Conservation (phyloP, 179 eudicot genomes). For the Spergularia azorica region DNA sequence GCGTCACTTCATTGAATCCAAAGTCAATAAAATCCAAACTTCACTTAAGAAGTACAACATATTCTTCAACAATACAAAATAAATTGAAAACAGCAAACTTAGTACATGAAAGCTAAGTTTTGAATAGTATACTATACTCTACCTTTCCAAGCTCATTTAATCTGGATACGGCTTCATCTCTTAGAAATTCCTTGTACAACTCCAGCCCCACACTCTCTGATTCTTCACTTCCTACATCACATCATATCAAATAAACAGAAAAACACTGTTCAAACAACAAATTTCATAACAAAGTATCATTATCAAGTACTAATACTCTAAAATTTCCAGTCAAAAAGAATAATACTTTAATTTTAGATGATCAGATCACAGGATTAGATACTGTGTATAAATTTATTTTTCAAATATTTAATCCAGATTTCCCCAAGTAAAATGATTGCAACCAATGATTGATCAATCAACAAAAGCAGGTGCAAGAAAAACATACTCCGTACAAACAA, state of each 20-base stretch:
- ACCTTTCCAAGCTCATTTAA: conserved; percentile 84
- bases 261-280: neutral
- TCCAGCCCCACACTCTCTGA: conserved; percentile 31
- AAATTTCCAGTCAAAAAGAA: no score
- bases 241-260: neutral
- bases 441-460: conserved; percentile 8
- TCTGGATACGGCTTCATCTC: conserved; percentile 78
- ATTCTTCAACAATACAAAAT: neutral
- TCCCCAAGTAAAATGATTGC: neutral
- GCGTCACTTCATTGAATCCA: neutral
- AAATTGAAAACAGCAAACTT: neutral
- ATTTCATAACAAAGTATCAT: conserved; percentile 1
- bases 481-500: neutral
- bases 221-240: conserved; percentile 38
- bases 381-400: neutral
- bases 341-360: neutral
- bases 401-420: neutral
- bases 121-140: neutral
- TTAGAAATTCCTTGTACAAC: conserved; percentile 54
- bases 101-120: neutral
- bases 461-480: neutral
- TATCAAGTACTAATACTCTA: neutral
- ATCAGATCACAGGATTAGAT: conserved; percentile 13
- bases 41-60: neutral
- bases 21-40: neutral